Evolutionary conservation across 2,329 filamentous ascomycete species (phyloP).

Genomic region (Grosmannia penicillata): DNA sequence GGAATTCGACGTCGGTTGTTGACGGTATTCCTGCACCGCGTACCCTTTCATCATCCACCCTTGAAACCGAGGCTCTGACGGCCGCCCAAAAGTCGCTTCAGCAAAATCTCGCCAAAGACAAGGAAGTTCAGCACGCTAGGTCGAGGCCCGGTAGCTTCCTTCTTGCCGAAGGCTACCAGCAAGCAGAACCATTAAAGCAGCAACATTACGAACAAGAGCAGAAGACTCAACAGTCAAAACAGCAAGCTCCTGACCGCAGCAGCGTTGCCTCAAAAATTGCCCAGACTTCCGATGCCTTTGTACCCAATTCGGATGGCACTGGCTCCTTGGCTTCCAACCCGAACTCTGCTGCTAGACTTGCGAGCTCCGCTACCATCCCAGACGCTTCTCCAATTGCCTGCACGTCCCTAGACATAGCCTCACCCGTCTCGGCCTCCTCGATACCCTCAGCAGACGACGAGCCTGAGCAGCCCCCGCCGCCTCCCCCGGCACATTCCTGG

Average conservation of each 20-base stretch:
- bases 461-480: slow-evolving; percentile 44
- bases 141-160: neutral
- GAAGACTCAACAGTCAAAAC: neutral
- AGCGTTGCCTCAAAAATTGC: neutral
- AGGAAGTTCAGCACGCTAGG: slow-evolving; percentile 8
- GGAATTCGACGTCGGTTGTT: slow-evolving; percentile 5
- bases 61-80: slow-evolving; percentile 8
- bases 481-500: slow-evolving; percentile 81
- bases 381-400: neutral
- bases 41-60: slow-evolving; percentile 2
- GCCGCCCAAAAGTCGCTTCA: slow-evolving; percentile 7
- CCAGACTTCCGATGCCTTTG: neutral
- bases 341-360: neutral
- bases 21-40: slow-evolving; percentile 10
- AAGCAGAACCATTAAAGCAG: neutral
- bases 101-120: slow-evolving; percentile 14
- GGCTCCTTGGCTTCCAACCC: neutral
- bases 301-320: neutral
- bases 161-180: no score
- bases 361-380: neutral
- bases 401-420: no score
- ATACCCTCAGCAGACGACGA: slow-evolving; percentile 8
- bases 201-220: neutral
- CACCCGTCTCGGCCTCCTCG: no score
- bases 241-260: neutral